Conservation (phyloP, 345 rosid genomes). For the Camelina laxa region DNA sequence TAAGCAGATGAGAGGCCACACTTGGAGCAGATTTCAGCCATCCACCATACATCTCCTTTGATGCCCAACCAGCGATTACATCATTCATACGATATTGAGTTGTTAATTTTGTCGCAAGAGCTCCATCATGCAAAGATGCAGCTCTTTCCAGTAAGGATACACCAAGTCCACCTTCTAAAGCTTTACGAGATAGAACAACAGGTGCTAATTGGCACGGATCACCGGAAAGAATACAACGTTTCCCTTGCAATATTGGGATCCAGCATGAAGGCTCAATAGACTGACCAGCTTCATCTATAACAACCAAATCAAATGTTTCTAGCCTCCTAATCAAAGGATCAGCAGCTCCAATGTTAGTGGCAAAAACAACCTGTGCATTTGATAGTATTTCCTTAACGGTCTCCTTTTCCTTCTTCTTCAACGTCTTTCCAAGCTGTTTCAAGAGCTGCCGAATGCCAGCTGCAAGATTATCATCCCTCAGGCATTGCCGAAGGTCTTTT, state of each 20-base stretch:
- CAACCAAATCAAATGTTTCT: slow-evolving; percentile 83
- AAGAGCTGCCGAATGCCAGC: slow-evolving; percentile 96
- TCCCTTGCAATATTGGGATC: slow-evolving; percentile 95
- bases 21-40: slow-evolving; percentile 69
- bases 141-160: slow-evolving; percentile 88
- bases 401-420: slow-evolving; percentile 93
- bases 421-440: slow-evolving; percentile 84
- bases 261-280: slow-evolving; percentile 96
- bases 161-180: slow-evolving; percentile 92
- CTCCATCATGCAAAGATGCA: slow-evolving; percentile 71
- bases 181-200: slow-evolving; percentile 80
- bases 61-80: slow-evolving; percentile 96
- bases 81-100: slow-evolving; percentile 95
- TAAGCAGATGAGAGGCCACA: slow-evolving; percentile 85
- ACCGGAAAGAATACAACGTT: slow-evolving; percentile 87
- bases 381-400: slow-evolving; percentile 77
- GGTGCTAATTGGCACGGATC: slow-evolving; percentile 98
- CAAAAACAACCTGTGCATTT: slow-evolving; percentile 88
- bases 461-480: slow-evolving; percentile 91
- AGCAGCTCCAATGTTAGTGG: slow-evolving; percentile 95
- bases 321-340: slow-evolving; percentile 83
- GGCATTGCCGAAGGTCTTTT: slow-evolving; percentile 79
- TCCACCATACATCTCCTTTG: slow-evolving; percentile 97
- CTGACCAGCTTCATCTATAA: slow-evolving; percentile 97
- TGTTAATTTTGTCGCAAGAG: slow-evolving; percentile 69